phyloP scores from a whole-genome alignment of 2,329 filamentous ascomycete genomes.

The Colletotrichum sp. region DNA sequence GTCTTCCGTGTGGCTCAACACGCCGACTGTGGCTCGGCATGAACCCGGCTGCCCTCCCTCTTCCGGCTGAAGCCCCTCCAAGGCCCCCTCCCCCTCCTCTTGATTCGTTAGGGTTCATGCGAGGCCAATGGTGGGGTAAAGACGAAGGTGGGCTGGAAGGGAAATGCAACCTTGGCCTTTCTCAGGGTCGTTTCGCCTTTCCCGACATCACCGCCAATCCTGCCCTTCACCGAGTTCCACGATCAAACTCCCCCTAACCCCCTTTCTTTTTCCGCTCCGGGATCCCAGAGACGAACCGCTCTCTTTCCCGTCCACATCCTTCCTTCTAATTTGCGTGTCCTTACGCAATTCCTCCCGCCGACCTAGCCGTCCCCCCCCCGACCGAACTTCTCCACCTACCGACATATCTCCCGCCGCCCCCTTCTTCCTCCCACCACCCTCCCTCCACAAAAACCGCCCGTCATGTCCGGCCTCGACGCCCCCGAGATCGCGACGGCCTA shows the following conservation, averaged over 20 bases:
- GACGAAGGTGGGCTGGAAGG: not conserved
- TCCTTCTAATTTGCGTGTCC: not conserved
- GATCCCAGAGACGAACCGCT: not conserved
- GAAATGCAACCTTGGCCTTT: slow-evolving; percentile 20
- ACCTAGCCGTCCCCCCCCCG: not conserved
- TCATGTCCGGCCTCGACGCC: slow-evolving; percentile 62
- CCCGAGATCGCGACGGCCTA: slow-evolving; percentile 69
- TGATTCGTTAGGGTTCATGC: slow-evolving; percentile 15
- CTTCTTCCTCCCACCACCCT: not conserved
- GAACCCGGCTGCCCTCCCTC: not conserved
- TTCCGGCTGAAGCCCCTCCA: not conserved
- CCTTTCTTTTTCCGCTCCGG: not conserved
- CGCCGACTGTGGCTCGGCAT: not conserved
- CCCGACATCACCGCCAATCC: slow-evolving; percentile 14
- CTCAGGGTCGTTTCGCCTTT: slow-evolving; percentile 9
- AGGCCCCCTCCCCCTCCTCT: not conserved
- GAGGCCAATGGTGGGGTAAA: slow-evolving; percentile 8
- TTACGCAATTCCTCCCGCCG: not conserved
- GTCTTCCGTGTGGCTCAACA: not conserved
- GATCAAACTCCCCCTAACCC: not conserved
- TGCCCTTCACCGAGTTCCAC: slow-evolving; percentile 1
- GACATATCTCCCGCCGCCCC: not conserved
- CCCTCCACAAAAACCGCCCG: not conserved
- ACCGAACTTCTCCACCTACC: not conserved
- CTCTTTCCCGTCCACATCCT: not conserved